Evolutionary conservation across 2,329 filamentous ascomycete species (phyloP).

Genomic region (Aaosphaeria pasadenensis): DNA sequence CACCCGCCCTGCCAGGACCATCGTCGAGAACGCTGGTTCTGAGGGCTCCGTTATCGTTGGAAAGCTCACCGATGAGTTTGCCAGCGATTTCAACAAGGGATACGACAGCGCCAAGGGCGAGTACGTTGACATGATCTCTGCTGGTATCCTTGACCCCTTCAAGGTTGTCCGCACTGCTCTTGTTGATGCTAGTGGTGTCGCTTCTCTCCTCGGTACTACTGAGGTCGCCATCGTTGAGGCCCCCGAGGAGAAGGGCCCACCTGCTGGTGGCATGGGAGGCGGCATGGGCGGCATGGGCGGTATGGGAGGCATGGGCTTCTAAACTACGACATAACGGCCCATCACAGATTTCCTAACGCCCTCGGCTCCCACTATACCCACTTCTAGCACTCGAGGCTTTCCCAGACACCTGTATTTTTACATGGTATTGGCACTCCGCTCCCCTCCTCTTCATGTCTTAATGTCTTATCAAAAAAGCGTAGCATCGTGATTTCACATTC

Average conservation of each 20-base stretch:
- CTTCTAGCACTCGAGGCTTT: constrained; percentile 27
- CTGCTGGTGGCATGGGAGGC: constrained; percentile 24
- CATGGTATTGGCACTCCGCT: constrained; percentile 37
- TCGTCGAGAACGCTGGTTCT: constrained; percentile 95
- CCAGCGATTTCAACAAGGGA: constrained; percentile 92
- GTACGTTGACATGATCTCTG: constrained; percentile 97
- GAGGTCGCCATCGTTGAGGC: constrained; percentile 98
- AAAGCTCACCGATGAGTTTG: constrained; percentile 95
- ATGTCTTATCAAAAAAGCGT: constrained; percentile 32
- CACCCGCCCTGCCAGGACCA: constrained; percentile 87
- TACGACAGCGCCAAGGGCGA: constrained; percentile 96
- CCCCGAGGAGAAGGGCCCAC: constrained; percentile 79
- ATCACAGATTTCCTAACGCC: constrained; percentile 26
- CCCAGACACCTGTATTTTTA: constrained; percentile 29
- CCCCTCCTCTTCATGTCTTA: constrained; percentile 17
- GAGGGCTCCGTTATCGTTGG: constrained; percentile 96
- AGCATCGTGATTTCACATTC: constrained; percentile 24
- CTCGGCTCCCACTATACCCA: constrained; percentile 28
- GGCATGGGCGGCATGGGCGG: constrained; percentile 62
- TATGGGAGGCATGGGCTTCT: constrained; percentile 62
- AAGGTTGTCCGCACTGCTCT: constrained; percentile 98
- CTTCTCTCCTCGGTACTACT: constrained; percentile 93
- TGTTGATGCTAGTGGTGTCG: constrained; percentile 91
- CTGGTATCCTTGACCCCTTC: constrained; percentile 97
- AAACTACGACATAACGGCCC: constrained; percentile 31